These are phyloP conservation scores for Rhizopus delemar DNA, from an alignment of 371 early-diverging fungal species.

Conservation along the genomic window DNA sequence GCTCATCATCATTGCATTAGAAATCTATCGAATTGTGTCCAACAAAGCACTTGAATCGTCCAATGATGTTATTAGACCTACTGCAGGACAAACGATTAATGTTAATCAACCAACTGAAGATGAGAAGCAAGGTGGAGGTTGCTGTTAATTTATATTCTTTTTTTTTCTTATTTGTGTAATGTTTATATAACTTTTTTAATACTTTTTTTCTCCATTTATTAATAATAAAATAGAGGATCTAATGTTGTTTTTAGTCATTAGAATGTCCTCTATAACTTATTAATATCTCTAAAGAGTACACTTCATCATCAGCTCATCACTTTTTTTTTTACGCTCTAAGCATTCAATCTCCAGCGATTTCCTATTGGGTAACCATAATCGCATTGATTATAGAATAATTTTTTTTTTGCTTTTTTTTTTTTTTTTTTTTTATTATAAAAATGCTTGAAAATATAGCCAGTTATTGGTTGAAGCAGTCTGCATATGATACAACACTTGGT, in stretches of 20 bases:
- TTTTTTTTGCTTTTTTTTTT: neutral
- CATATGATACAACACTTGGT: conserved; percentile 22
- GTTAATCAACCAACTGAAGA: conserved; percentile 72
- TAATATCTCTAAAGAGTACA: too few species aligned
- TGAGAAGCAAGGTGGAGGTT: conserved; percentile 74
- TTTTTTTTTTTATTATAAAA: neutral
- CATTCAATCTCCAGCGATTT: too few species aligned
- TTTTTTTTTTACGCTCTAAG: too few species aligned
- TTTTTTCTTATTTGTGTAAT: too few species aligned
- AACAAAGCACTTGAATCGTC: conserved; percentile 86
- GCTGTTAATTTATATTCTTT: conserved; percentile 34
- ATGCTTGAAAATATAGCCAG: conserved; percentile 8
- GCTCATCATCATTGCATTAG: conserved; percentile 39
- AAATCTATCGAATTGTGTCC: conserved; percentile 91
- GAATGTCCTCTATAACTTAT: too few species aligned
- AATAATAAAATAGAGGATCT: too few species aligned
- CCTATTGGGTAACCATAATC: too few species aligned
- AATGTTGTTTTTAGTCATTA: too few species aligned
- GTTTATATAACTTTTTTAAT: too few species aligned
- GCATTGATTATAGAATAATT: too few species aligned
- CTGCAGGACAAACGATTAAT: conserved; percentile 76
- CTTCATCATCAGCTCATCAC: too few species aligned
- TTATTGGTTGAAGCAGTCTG: conserved; percentile 18
- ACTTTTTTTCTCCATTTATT: too few species aligned
- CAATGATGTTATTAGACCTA: conserved; percentile 73